Percentiles rank a stretch among this genome's conserved stretches.
Evolutionary conservation across 345 rosid species (phyloP).

Genomic region (Geranium brycei): DNA sequence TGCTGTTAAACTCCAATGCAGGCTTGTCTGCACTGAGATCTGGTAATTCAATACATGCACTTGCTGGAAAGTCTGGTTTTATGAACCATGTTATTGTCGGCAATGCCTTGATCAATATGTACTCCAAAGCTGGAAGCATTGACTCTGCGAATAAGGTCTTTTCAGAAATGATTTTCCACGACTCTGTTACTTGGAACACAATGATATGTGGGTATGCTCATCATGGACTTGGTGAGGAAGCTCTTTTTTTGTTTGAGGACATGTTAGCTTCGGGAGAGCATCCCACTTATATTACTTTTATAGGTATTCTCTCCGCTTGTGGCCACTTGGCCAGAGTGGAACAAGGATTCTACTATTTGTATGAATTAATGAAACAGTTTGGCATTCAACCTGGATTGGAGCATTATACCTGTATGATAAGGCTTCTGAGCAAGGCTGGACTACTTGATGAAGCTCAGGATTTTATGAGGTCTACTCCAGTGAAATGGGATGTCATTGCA

Average conservation of each 20-base stretch:
- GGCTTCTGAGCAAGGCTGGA: slow-evolving; percentile 69
- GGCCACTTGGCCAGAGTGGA: slow-evolving; percentile 46
- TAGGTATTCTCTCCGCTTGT: slow-evolving; percentile 73
- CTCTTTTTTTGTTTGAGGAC: slow-evolving; percentile 39
- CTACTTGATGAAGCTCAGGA: slow-evolving; percentile 41
- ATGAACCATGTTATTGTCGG: slow-evolving; percentile 42
- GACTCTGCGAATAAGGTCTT: slow-evolving; percentile 42
- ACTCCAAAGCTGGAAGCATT: slow-evolving; percentile 50
- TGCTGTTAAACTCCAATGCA: slow-evolving; percentile 48
- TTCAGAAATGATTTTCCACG: slow-evolving; percentile 22
- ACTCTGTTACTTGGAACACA: slow-evolving; percentile 53
- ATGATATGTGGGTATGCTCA: slow-evolving; percentile 70
- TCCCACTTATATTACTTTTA: slow-evolving; percentile 65
- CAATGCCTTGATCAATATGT: slow-evolving; percentile 64
- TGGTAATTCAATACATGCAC: slow-evolving; percentile 44
- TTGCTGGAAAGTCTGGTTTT: slow-evolving; percentile 39
- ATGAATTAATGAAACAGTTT: slow-evolving; percentile 39
- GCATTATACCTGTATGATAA: slow-evolving; percentile 69
- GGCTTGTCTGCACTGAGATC: slow-evolving; percentile 42
- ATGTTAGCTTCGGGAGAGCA: slow-evolving; percentile 37
- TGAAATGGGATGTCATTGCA: slow-evolving; percentile 67
- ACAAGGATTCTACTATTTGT: slow-evolving; percentile 46
- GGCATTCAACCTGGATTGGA: slow-evolving; percentile 51
- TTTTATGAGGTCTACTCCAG: slow-evolving; percentile 52
- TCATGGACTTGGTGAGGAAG: slow-evolving; percentile 62